Base-by-base conservation (phyloP, 768 basidiomycete species). In the Vararia minispora region DNA sequence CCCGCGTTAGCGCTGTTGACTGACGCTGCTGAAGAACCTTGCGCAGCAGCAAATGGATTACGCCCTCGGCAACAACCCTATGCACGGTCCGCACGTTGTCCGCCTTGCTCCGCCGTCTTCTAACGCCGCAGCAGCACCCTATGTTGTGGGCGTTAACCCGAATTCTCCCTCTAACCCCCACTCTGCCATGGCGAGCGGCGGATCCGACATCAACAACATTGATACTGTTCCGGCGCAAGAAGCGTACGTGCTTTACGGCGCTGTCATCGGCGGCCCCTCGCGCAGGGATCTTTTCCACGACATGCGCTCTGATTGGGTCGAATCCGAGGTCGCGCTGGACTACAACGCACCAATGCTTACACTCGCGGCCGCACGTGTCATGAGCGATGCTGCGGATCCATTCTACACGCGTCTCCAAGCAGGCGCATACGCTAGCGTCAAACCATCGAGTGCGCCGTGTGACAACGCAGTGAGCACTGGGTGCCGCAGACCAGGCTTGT, bases 111-210 rank as follows among this genome's bases (percentile, higher is more conserved):
- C 27, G 5, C 22, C 25, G n/a, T 39, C 16, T 37, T 33, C 20
- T 26, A 33, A 12, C 48, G 45, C 29, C 18, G 49, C 50, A 8
- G 13, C 46, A 78, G 82, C 74, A 8, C 79, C 84, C 1, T 97
- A 95, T 56, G 59, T 95, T 34, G 89, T 95, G 17, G 91, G 92
- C 27, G 63, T 69, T 33, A 88, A 94, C 58, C 87, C 90, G 1
- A 92, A 94, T 54, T 83, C 92, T 10, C 90, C 90, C 0, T 59
- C 69, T 33, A 95, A 94, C 56, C 91, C 91, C 1, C 90, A 94
- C 53, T 87, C 84, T 5, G 91, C 89, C 2, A 69, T 84, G 62
- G 84, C 92, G 2, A 82, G 81, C 41, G 91, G 91, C 22, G 89
- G 87, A 2, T 66, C 69, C 40, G 72, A 88, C 49, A 71, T 84